These are phyloP conservation scores for Volvariella volvacea DNA, from an alignment of 1,284 basidiomycete species.

Conservation along the genomic window DNA sequence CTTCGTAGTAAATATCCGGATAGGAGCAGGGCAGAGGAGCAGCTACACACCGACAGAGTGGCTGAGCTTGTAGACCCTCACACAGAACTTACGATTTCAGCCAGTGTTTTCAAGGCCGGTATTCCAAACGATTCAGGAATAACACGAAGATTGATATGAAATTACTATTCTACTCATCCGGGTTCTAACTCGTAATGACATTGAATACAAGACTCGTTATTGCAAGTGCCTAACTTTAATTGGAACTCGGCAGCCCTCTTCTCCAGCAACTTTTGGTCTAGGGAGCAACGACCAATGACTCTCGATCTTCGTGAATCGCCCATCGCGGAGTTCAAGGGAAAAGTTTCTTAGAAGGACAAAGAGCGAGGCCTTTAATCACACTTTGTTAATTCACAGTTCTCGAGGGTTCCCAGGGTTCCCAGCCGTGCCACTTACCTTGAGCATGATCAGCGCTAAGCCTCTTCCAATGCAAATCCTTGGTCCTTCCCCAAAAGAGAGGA, in stretches of 20 bases:
- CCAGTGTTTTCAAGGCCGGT: too few species aligned
- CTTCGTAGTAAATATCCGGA: too few species aligned
- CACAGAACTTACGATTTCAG: too few species aligned
- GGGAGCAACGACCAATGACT: conserved; percentile 27
- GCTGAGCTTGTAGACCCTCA: too few species aligned
- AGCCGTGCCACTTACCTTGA: conserved; percentile 42
- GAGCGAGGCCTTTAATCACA: conserved; percentile 19
- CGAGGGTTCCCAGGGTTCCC: too few species aligned
- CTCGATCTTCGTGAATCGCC: conserved; percentile 27
- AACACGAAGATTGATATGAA: too few species aligned
- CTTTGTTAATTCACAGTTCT: background rate
- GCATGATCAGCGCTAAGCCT: conserved; percentile 30
- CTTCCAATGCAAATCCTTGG: conserved; percentile 36
- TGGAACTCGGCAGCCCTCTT: conserved; percentile 31
- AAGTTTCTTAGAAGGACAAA: conserved; percentile 31
- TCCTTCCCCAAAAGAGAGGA: conserved; percentile 33
- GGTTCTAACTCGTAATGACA: too few species aligned
- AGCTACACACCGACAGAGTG: too few species aligned
- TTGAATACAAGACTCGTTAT: too few species aligned
- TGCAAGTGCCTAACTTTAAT: background rate
- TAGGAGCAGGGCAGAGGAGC: too few species aligned
- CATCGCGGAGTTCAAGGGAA: conserved; percentile 30
- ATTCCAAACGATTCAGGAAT: too few species aligned
- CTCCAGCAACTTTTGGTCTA: conserved; percentile 33
- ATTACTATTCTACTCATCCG: too few species aligned